Conservation (phyloP, 345 rosid species). For the Pelargonium nanum region DNA sequence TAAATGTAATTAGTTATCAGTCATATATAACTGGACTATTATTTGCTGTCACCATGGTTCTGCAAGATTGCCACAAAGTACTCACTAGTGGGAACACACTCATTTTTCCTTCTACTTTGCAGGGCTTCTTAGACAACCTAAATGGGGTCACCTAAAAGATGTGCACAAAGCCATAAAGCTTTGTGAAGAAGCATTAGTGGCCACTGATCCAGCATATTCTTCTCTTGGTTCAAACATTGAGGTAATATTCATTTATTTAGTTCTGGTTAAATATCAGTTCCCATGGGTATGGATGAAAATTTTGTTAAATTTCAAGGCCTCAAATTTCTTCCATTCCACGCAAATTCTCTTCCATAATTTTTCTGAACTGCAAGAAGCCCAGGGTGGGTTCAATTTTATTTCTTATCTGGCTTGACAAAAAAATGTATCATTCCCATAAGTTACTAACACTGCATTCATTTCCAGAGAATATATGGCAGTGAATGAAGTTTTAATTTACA, state of each 20-base stretch:
- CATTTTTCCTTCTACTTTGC: constrained; percentile 12
- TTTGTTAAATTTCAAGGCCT: too few species aligned
- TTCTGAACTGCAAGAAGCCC: neutral
- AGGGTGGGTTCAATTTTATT: neutral
- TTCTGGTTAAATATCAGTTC: neutral
- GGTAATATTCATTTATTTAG: constrained; percentile 28
- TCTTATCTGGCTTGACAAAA: neutral
- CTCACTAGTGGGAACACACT: neutral
- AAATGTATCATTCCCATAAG: neutral
- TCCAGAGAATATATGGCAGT: neutral
- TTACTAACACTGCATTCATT: neutral
- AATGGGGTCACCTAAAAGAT: constrained; percentile 89
- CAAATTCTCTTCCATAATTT: too few species aligned
- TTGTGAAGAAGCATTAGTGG: constrained; percentile 62
- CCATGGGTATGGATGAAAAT: too few species aligned
- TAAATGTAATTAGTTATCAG: too few species aligned
- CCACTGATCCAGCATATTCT: constrained; percentile 59
- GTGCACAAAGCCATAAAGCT: constrained; percentile 87
- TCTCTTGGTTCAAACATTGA: constrained; percentile 70
- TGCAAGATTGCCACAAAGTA: neutral
- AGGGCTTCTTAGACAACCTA: constrained; percentile 87
- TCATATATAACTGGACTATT: neutral
- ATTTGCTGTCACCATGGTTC: neutral
- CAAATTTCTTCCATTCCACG: too few species aligned
- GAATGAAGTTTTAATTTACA: neutral